These are phyloP conservation scores for Nematodospora anomalae DNA, from an alignment of 1,139 yeast species.

Conservation along the genomic window DNA sequence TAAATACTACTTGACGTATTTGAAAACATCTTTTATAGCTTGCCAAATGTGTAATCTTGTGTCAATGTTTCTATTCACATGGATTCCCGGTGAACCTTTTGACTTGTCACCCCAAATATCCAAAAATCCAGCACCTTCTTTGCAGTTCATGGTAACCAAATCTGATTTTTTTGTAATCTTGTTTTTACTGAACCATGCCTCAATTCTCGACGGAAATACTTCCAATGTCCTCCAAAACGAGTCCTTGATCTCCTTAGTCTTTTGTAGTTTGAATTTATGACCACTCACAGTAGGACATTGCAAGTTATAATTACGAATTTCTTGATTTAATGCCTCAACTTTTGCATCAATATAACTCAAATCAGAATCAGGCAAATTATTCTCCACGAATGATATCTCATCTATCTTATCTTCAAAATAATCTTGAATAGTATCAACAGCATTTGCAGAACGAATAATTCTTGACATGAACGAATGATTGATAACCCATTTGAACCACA, in stretches of 20 bases:
- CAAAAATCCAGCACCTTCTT: constrained; percentile 10
- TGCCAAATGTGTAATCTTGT: constrained; percentile 32
- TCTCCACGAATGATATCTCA: constrained; percentile 5
- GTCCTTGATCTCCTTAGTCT: constrained; percentile 51
- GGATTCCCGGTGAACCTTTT: constrained; percentile 6
- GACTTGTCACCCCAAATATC: constrained; percentile 12
- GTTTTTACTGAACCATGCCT: constrained; percentile 22
- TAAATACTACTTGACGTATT: constrained; percentile 10
- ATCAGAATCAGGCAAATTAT: constrained; percentile 15
- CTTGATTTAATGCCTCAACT: constrained; percentile 52
- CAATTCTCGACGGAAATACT: constrained; percentile 16
- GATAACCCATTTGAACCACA: constrained; percentile 44
- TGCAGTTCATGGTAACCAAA: constrained; percentile 4
- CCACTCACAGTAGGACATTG: constrained; percentile 74
- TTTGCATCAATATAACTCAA: constrained; percentile 41
- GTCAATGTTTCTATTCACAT: constrained; percentile 19
- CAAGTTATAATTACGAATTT: constrained; percentile 69
- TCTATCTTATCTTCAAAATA: constrained; percentile 10
- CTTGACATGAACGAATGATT: constrained; percentile 20
- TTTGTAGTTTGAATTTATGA: constrained; percentile 61
- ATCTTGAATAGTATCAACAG: constrained; percentile 14
- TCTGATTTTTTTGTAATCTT: constrained; percentile 11
- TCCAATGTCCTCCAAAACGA: constrained; percentile 17
- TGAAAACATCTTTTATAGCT: constrained; percentile 35
- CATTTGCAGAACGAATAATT: constrained; percentile 19